Percentiles rank a stretch among this genome's conserved stretches.
These are phyloP conservation scores for Phialophora macrospora DNA, from an alignment of 2,329 filamentous ascomycete species.

Conservation along the genomic window DNA sequence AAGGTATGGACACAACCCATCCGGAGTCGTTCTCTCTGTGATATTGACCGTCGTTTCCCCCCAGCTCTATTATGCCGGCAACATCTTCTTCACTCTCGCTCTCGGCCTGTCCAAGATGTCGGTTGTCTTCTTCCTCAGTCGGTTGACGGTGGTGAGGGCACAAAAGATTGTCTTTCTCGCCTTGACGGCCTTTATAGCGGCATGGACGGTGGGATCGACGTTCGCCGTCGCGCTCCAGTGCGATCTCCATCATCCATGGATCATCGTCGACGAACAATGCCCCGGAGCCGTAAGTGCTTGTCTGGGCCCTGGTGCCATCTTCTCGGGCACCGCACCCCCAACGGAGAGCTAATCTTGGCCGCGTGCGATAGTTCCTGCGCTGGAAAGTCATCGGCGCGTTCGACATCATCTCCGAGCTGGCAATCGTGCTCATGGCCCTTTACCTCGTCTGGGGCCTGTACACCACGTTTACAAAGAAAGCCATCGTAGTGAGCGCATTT, in stretches of 20 bases:
- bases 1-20: slow-evolving; percentile 24
- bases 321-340: neutral
- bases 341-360: slow-evolving; percentile 1
- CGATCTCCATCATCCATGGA: slow-evolving; percentile 39
- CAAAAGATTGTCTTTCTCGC: slow-evolving; percentile 32
- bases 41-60: neutral
- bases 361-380: slow-evolving; percentile 35
- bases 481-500: slow-evolving; percentile 45
- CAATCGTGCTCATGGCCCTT: slow-evolving; percentile 43
- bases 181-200: slow-evolving; percentile 28
- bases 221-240: slow-evolving; percentile 41
- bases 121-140: slow-evolving; percentile 37
- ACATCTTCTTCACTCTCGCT: slow-evolving; percentile 41
- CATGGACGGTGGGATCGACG: slow-evolving; percentile 37
- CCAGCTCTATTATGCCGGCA: slow-evolving; percentile 40
- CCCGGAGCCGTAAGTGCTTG: slow-evolving; percentile 33
- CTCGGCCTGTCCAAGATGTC: slow-evolving; percentile 41
- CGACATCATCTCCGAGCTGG: slow-evolving; percentile 46
- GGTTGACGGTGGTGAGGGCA: slow-evolving; percentile 31
- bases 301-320: neutral
- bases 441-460: slow-evolving; percentile 43
- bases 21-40: neutral
- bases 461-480: slow-evolving; percentile 44
- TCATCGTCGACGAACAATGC: slow-evolving; percentile 35
- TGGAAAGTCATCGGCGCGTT: slow-evolving; percentile 43